A percentile compares a stretch with the other conserved stretches of the same genome.
Conservation (phyloP, 495 filamentous ascomycete genomes). For the Trypethelium eluteriae region DNA sequence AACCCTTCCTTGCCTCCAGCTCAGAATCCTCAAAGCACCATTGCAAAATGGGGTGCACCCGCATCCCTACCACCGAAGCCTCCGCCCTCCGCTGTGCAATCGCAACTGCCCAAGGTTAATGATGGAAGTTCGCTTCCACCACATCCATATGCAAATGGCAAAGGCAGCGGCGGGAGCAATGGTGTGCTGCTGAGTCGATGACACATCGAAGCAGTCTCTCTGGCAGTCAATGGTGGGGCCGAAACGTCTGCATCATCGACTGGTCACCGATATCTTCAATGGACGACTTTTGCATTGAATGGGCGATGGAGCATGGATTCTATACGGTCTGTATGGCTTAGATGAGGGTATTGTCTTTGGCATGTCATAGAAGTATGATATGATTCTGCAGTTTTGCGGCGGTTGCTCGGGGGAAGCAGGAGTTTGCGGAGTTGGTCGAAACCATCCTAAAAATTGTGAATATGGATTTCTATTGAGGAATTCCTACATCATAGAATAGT, state of each 20-base stretch:
- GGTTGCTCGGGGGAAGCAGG: neutral
- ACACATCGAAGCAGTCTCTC: neutral
- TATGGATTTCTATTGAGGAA: neutral
- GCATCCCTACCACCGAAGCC: constrained; percentile 40
- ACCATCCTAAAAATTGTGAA: neutral
- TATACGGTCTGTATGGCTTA: neutral
- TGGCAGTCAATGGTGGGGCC: too few species aligned
- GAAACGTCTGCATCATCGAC: neutral
- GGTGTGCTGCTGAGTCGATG: neutral
- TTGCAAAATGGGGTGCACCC: constrained; percentile 40
- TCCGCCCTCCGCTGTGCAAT: constrained; percentile 29
- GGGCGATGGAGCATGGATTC: neutral
- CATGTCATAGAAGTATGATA: neutral
- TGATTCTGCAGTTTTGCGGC: neutral
- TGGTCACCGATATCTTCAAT: neutral
- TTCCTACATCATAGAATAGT: neutral
- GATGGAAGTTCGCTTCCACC: constrained; percentile 6
- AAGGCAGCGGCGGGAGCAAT: neutral
- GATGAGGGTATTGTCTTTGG: neutral
- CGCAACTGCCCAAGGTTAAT: constrained; percentile 28
- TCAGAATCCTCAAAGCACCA: constrained; percentile 31
- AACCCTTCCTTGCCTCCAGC: constrained; percentile 15
- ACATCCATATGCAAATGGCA: constrained; percentile 8
- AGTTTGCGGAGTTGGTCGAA: neutral
- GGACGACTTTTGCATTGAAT: neutral